A percentile compares a stretch with the other conserved stretches of the same genome.
Evolutionary conservation across 495 filamentous ascomycete genomes (phyloP).

Genomic region (Penicillium tannophilum): DNA sequence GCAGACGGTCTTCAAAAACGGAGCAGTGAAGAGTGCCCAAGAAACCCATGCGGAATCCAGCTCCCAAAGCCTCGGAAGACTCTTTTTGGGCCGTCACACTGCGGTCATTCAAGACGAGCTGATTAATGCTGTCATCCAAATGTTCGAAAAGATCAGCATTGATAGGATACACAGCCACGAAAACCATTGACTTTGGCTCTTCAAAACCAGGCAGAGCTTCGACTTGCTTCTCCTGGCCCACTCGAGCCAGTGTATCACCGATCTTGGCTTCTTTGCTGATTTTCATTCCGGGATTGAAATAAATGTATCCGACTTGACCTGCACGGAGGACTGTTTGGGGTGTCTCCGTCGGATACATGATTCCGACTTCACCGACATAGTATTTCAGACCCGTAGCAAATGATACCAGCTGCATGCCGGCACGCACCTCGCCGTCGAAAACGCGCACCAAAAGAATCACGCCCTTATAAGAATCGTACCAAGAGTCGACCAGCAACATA

Average conservation of each 20-base stretch:
- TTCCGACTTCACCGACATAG: slow-evolving; percentile 92
- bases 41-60: slow-evolving; percentile 93
- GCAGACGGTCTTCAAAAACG: slow-evolving; percentile 95
- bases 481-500: slow-evolving; percentile 91
- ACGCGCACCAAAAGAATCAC: slow-evolving; percentile 90
- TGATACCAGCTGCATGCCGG: slow-evolving; percentile 81
- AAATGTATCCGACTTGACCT: slow-evolving; percentile 93
- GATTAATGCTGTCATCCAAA: slow-evolving; percentile 91
- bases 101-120: slow-evolving; percentile 90
- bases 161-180: slow-evolving; percentile 92
- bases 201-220: slow-evolving; percentile 89
- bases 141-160: slow-evolving; percentile 86
- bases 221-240: slow-evolving; percentile 75
- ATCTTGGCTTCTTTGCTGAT: slow-evolving; percentile 91
- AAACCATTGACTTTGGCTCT: slow-evolving; percentile 98
- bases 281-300: slow-evolving; percentile 99
- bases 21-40: slow-evolving; percentile 96
- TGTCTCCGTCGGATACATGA: slow-evolving; percentile 90
- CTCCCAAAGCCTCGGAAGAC: slow-evolving; percentile 87
- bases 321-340: slow-evolving; percentile 78
- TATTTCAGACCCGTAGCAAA: slow-evolving; percentile 88
- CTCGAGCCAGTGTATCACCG: slow-evolving; percentile 90
- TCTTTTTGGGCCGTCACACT: slow-evolving; percentile 94
- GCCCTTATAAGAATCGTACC: slow-evolving; percentile 95
- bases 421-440: slow-evolving; percentile 82